These are phyloP conservation scores for Colletotrichum magnum DNA, from an alignment of 2,329 filamentous ascomycete genomes.

Conservation along the genomic window DNA sequence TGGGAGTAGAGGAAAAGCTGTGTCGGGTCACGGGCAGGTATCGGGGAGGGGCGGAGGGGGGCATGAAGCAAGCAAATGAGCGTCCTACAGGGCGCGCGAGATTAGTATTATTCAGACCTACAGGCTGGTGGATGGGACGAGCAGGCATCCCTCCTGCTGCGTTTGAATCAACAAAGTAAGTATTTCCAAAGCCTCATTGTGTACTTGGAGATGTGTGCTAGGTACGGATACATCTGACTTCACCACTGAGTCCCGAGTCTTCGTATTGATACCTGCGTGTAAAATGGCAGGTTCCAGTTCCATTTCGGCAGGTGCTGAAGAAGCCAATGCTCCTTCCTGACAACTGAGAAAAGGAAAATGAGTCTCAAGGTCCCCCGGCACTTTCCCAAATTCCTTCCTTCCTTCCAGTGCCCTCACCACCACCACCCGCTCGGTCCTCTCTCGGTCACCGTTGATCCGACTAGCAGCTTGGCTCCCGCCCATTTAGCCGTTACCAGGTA, in stretches of 20 bases:
- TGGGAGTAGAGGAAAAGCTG: neutral
- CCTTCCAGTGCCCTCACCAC: neutral
- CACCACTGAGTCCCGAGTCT: too few relatives aligned
- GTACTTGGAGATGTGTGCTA: neutral
- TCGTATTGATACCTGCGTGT: too few relatives aligned
- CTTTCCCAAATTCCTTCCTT: neutral
- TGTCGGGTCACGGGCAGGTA: neutral
- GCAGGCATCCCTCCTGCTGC: neutral
- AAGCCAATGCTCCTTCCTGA: neutral
- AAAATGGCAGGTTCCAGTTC: too few relatives aligned
- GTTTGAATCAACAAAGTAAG: neutral
- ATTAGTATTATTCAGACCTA: neutral
- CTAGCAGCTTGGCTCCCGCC: neutral
- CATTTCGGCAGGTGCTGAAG: neutral
- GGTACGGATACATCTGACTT: neutral
- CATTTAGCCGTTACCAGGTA: neutral
- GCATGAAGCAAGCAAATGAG: constrained; percentile 3
- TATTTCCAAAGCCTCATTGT: neutral
- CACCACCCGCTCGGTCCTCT: constrained; percentile 27
- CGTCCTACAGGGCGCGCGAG: too few relatives aligned
- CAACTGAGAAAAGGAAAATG: neutral
- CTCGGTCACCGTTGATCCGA: constrained; percentile 33
- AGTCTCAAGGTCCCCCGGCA: neutral
- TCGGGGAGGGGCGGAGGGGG: neutral
- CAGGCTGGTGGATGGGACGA: neutral